Conservation (phyloP, 2,329 filamentous ascomycete species). For the Cercospora zeina region DNA sequence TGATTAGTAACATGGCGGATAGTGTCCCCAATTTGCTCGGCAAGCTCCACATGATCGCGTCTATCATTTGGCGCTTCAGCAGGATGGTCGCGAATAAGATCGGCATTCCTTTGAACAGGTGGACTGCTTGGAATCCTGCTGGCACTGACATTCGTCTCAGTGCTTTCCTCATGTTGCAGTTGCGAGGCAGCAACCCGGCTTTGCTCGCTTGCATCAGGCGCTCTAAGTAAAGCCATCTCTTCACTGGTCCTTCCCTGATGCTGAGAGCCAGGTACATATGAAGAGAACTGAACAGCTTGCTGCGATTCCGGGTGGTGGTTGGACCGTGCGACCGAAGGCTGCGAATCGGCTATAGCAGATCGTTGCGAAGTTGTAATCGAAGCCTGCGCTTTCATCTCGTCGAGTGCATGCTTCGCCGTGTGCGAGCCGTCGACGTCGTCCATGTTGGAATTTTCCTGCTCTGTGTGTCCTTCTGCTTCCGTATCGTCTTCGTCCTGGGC, state of each 20-base stretch:
- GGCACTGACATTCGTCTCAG: not conserved
- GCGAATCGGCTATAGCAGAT: slow-evolving; percentile 50
- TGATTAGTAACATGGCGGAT: not conserved
- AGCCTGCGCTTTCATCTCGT: not conserved
- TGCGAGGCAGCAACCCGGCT: slow-evolving; percentile 26
- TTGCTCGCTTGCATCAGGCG: slow-evolving; percentile 26
- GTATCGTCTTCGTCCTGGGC: slow-evolving; percentile 28
- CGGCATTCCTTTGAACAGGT: slow-evolving; percentile 29
- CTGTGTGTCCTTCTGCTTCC: slow-evolving; percentile 15
- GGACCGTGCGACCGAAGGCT: slow-evolving; percentile 34
- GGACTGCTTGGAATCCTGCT: slow-evolving; percentile 41
- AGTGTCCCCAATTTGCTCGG: slow-evolving; percentile 18
- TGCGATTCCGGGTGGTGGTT: slow-evolving; percentile 4
- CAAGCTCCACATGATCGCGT: slow-evolving; percentile 21
- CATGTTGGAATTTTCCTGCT: slow-evolving; percentile 19
- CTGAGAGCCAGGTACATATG: slow-evolving; percentile 41
- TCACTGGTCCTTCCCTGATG: slow-evolving; percentile 38
- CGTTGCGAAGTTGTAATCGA: slow-evolving; percentile 35
- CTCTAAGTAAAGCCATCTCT: slow-evolving; percentile 33
- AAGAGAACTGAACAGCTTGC: slow-evolving; percentile 40
- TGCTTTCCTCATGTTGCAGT: slow-evolving; percentile 16
- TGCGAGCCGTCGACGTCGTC: not conserved
- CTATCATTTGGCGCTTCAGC: slow-evolving; percentile 26
- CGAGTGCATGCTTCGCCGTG: not conserved
- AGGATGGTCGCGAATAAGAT: slow-evolving; percentile 31